Evolutionary conservation across 495 filamentous ascomycete genomes (phyloP).

Genomic region (Physcia stellaris): DNA sequence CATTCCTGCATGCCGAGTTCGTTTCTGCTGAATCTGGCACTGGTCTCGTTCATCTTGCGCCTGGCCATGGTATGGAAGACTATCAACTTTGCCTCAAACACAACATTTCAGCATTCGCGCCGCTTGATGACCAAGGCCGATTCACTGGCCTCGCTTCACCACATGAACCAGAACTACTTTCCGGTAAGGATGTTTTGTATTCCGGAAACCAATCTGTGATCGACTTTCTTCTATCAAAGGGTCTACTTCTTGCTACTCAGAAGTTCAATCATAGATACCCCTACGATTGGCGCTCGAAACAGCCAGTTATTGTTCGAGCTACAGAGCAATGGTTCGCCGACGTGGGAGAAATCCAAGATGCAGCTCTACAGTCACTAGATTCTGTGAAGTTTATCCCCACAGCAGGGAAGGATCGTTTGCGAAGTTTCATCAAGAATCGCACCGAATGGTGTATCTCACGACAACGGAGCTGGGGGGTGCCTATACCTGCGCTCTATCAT

Average conservation of each 20-base stretch:
- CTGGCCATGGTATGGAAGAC: constrained; percentile 93
- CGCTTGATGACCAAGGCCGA: constrained; percentile 64
- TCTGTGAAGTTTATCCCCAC: constrained; percentile 68
- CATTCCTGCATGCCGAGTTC: constrained; percentile 69
- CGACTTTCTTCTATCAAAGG: constrained; percentile 38
- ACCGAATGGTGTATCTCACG: constrained; percentile 99
- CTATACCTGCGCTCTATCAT: constrained; percentile 83
- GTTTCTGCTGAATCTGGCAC: constrained; percentile 79
- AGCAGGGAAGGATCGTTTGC: constrained; percentile 53
- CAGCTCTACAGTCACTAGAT: constrained; percentile 52
- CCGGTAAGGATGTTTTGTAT: constrained; percentile 46
- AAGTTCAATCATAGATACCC: constrained; percentile 82
- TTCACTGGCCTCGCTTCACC: constrained; percentile 71
- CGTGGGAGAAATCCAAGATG: constrained; percentile 63
- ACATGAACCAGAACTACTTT: constrained; percentile 40
- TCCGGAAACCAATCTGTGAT: constrained; percentile 58
- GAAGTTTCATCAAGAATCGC: constrained; percentile 71
- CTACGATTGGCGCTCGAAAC: constrained; percentile 93
- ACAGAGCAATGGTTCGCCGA: constrained; percentile 98
- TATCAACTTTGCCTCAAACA: constrained; percentile 62
- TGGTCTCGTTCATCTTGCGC: constrained; percentile 84
- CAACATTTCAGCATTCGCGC: constrained; percentile 58
- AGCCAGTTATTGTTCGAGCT: constrained; percentile 77
- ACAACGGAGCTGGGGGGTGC: constrained; percentile 91
- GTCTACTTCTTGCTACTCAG: constrained; percentile 49